A percentile compares a stretch with the other conserved stretches of the same genome.
phyloP scores from a whole-genome alignment of 1,284 basidiomycete species.

The Taiwanofungus camphoratus region DNA sequence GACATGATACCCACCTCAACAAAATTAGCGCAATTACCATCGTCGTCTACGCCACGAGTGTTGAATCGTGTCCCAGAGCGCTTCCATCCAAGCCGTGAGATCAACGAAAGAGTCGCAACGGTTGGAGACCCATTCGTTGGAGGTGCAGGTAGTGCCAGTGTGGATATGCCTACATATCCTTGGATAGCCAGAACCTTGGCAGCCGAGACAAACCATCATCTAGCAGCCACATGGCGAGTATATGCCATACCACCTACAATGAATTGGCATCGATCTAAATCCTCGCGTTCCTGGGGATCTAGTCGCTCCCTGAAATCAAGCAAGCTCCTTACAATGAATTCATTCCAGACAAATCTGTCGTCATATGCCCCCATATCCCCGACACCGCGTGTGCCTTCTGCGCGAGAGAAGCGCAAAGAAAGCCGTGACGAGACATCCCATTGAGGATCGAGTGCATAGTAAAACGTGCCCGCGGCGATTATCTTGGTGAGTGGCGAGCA shows the following conservation, averaged over 20 bases:
- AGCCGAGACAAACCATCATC: not conserved
- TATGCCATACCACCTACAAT: conserved; percentile 47
- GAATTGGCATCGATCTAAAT: conserved; percentile 75
- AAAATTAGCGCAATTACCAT: conserved; percentile 96
- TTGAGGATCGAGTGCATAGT: conserved; percentile 75
- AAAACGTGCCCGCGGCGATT: conserved; percentile 88
- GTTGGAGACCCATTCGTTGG: conserved; percentile 64
- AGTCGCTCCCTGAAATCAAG: conserved; percentile 78
- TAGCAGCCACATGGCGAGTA: not conserved
- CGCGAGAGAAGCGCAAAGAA: conserved; percentile 55
- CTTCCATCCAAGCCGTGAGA: conserved; percentile 90
- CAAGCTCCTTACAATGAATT: conserved; percentile 74
- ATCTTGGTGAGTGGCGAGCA: conserved; percentile 89
- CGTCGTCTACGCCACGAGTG: conserved; percentile 95
- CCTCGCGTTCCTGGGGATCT: conserved; percentile 59
- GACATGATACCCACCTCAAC: conserved; percentile 64
- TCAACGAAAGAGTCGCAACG: conserved; percentile 69
- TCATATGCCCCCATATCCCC: conserved; percentile 66
- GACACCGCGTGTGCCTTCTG: conserved; percentile 32
- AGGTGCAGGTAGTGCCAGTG: conserved; percentile 65
- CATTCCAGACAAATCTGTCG: conserved; percentile 85
- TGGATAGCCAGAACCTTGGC: conserved; percentile 83
- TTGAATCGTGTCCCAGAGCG: conserved; percentile 97
- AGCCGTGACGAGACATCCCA: conserved; percentile 91
- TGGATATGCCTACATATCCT: conserved; percentile 79